phyloP scores from a whole-genome alignment of 257 asterid species.

The Leonotis leonurus region DNA sequence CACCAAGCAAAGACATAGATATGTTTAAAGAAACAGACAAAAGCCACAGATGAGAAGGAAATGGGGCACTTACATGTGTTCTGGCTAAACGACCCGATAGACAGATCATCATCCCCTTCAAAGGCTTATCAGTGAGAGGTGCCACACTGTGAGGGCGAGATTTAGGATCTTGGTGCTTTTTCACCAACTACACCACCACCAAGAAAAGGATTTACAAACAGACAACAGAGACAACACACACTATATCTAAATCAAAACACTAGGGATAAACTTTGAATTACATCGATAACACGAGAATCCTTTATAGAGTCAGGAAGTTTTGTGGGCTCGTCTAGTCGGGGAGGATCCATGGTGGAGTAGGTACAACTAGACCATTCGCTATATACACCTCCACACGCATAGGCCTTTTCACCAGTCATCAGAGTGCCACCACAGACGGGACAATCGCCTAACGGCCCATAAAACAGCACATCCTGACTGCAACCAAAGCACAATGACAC shows the following conservation, averaged over 20 bases:
- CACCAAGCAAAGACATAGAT: not conserved
- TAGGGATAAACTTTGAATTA: slow-evolving; percentile 12
- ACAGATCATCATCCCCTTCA: slow-evolving; percentile 56
- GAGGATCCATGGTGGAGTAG: slow-evolving; percentile 47
- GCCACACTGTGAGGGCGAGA: slow-evolving; percentile 17
- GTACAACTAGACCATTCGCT: slow-evolving; percentile 77
- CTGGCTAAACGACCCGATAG: slow-evolving; percentile 69
- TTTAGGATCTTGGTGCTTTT: slow-evolving; percentile 32
- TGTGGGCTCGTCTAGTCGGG: slow-evolving; percentile 44
- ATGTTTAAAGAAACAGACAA: not conserved
- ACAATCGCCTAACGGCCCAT: slow-evolving; percentile 57
- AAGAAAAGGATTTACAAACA: not conserved
- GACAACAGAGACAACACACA: too few relatives aligned
- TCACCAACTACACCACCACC: slow-evolving; percentile 46
- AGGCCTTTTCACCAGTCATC: slow-evolving; percentile 21
- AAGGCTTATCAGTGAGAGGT: slow-evolving; percentile 35
- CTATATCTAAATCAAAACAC: too few relatives aligned
- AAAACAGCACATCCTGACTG: slow-evolving; percentile 80
- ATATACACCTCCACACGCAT: slow-evolving; percentile 48
- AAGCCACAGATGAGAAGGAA: not conserved
- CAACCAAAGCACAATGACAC: too few relatives aligned
- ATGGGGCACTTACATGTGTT: slow-evolving; percentile 41
- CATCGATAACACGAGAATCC: slow-evolving; percentile 41
- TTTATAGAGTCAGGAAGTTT: slow-evolving; percentile 55
- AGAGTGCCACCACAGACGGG: slow-evolving; percentile 47